Evolutionary conservation across 176 grass and related monocot genomes (phyloP).

Genomic region (Dactylis glomerata): DNA sequence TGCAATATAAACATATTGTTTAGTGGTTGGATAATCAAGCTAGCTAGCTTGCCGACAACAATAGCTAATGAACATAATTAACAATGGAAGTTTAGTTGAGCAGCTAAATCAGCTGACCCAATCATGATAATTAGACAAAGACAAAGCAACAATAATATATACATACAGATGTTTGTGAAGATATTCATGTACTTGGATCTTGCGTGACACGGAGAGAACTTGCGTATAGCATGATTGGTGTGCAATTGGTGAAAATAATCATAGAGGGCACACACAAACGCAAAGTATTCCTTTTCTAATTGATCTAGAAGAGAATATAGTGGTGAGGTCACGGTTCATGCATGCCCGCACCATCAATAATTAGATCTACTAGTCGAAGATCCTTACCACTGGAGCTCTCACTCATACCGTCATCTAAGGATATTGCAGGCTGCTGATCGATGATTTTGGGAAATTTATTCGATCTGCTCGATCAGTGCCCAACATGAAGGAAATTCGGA

Average conservation of each 20-base stretch:
- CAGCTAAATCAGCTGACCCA: constrained; percentile 34
- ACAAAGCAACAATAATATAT: neutral
- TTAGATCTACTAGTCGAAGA: constrained; percentile 39
- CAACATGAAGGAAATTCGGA: constrained; percentile 16
- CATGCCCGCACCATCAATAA: constrained; percentile 37
- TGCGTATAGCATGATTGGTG: constrained; percentile 18
- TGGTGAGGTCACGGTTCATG: constrained; percentile 46
- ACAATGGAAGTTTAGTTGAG: constrained; percentile 33
- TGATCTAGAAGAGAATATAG: constrained; percentile 45
- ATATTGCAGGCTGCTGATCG: constrained; percentile 2
- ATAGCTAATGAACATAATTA: constrained; percentile 33
- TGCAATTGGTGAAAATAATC: constrained; percentile 38
- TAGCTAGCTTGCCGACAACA: constrained; percentile 6
- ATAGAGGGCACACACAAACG: constrained; percentile 1
- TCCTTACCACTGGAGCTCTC: constrained; percentile 20
- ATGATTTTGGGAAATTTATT: constrained; percentile 5
- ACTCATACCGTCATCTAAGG: constrained; percentile 26
- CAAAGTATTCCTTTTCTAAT: constrained; percentile 43
- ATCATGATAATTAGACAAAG: constrained; percentile 23
- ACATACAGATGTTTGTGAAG: neutral
- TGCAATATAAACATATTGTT: neutral
- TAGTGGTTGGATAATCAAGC: constrained; percentile 15
- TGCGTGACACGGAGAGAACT: constrained; percentile 19
- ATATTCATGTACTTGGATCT: constrained; percentile 18
- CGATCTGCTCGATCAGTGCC: neutral